Conservation (phyloP, 108 stramenopile species). For the Pseudonitzschia delicatissima region DNA sequence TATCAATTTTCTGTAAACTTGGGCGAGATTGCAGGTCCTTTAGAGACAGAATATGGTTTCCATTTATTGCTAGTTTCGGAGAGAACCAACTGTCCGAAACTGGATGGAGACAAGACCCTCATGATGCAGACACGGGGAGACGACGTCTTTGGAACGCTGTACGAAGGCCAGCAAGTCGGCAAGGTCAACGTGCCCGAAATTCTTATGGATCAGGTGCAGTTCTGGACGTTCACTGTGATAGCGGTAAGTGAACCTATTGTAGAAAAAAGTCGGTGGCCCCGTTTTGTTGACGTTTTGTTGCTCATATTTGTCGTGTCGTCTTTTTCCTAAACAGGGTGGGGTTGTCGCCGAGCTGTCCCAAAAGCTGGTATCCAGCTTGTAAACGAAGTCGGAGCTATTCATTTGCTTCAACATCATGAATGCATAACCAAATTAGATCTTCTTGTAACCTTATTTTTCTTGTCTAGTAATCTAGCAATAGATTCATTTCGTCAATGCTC, state of each 20-base stretch:
- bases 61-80: constrained; percentile 62
- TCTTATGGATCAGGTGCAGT: constrained; percentile 40
- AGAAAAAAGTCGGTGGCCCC: too few relatives aligned
- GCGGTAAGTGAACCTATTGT: too few relatives aligned
- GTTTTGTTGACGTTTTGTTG: too few relatives aligned
- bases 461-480: constrained; percentile 60
- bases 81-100: constrained; percentile 64
- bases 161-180: constrained; percentile 9
- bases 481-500: constrained; percentile 69
- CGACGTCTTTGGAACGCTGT: constrained; percentile 29
- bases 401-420: too few relatives aligned
- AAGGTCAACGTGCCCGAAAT: constrained; percentile 20
- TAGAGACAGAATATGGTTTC: constrained; percentile 54
- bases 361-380: constrained; percentile 19
- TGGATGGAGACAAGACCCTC: constrained; percentile 51
- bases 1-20: constrained; percentile 48
- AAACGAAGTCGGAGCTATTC: neutral
- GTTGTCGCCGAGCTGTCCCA: constrained; percentile 45
- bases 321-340: too few relatives aligned
- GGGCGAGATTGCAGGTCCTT: constrained; percentile 48
- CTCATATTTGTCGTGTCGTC: too few relatives aligned
- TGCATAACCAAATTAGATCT: too few relatives aligned
- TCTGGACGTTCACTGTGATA: constrained; percentile 37
- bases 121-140: constrained; percentile 27
- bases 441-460: neutral